Conservation (phyloP, 106 monocot genomes). For the Agapanthus africanus region DNA sequence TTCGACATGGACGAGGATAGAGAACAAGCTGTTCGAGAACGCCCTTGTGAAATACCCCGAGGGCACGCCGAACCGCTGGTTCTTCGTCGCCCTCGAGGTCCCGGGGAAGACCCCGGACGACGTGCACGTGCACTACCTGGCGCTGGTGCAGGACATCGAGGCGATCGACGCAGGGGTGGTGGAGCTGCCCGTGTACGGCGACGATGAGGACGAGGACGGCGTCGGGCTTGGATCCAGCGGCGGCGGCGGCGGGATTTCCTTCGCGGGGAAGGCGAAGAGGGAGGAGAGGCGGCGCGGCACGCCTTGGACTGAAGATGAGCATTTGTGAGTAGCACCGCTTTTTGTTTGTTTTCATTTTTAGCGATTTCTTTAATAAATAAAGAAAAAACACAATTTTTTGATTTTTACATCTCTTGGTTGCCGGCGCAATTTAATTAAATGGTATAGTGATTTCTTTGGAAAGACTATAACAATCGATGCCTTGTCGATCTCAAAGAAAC, state of each 20-base stretch:
- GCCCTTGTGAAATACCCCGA: constrained; percentile 39
- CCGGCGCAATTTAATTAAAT: too few species aligned
- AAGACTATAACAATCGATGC: too few species aligned
- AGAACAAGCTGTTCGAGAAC: constrained; percentile 46
- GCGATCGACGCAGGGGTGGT: constrained; percentile 40
- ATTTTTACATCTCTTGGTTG: too few species aligned
- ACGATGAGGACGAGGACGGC: constrained; percentile 4
- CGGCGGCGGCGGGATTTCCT: background rate
- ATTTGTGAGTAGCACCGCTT: constrained; percentile 17
- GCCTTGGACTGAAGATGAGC: constrained; percentile 57
- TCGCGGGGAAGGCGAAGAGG: constrained; percentile 1
- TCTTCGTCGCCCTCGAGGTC: constrained; percentile 23
- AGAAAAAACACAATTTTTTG: too few species aligned
- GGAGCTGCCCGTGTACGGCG: constrained; percentile 21
- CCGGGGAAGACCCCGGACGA: constrained; percentile 32
- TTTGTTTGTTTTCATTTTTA: background rate
- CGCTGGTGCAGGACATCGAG: constrained; percentile 33
- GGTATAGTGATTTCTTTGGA: too few species aligned
- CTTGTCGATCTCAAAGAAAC: too few species aligned
- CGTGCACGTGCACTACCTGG: constrained; percentile 22
- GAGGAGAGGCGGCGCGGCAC: constrained; percentile 30
- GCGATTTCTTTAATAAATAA: background rate
- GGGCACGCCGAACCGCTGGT: constrained; percentile 35
- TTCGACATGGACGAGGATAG: constrained; percentile 37
- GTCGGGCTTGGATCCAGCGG: background rate